Base-by-base conservation (phyloP, 179 eudicot species). In the Spergularia azorica region DNA sequence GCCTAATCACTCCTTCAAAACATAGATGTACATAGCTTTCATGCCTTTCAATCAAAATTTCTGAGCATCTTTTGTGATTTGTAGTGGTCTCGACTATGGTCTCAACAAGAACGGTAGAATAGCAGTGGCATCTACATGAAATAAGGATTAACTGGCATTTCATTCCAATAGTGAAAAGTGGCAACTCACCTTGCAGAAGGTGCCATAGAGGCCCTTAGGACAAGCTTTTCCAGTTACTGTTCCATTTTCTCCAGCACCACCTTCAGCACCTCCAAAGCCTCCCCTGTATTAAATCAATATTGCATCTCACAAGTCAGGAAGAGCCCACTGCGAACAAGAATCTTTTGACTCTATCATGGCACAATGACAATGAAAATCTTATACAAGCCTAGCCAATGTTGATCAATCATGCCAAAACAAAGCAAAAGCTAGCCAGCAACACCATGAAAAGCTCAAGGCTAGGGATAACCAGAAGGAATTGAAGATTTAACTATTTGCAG, bases 161-260 rank as follows among this genome's bases (percentile, higher is more conserved):
- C 32, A 26, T 26, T 71, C 3, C 43, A 12, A 43, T 74, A n/a
- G 32, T 26, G 50, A 73, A 67, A 43, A 65, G 59, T 71, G 55
- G 67, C 16, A 32, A 79, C 72, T 67, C 15, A 86, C 99, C 96
- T 87, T 76, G 83, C 99, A 95, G 83, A 95, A 95, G 59, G 87
- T 86, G 68, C 99, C 99, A 77, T 80, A 94, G 13, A 95, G 97
- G 72, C 99, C 99, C 72, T 79, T 87, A 0, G 99, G 99, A 83
- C 99, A 95, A 71, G 87, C 83, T 83, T 91, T 94, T 79, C 99
- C 99, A 15, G 94, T 89, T 70, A 95, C 74, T 55, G 94, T 91
- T 81, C 99, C 99, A 80, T 88, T 87, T 81, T 85, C 96, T 76
- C 98, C 99, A 66, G 82, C 83, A 73, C 77, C 79, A 38, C 89